A percentile compares a stretch with the other conserved stretches of the same genome.
phyloP scores from a whole-genome alignment of 2,329 filamentous ascomycete species.

The Ophiocordyceps australis region DNA sequence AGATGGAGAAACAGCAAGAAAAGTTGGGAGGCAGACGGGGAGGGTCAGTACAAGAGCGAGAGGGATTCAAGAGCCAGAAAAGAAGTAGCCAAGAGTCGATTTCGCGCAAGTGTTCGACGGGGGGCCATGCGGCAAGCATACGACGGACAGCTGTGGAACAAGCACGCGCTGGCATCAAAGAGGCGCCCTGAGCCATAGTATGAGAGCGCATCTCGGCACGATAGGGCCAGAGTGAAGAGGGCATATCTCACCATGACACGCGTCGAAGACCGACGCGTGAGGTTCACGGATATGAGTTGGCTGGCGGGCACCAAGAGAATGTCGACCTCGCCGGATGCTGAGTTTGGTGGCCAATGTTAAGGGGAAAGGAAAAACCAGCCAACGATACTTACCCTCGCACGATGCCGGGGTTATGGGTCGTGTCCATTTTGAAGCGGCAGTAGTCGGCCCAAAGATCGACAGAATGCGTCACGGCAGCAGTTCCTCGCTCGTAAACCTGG shows the following conservation, averaged over 20 bases:
- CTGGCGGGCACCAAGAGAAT: too few species aligned
- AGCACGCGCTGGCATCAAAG: slow-evolving; percentile 24
- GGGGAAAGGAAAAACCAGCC: slow-evolving; percentile 47
- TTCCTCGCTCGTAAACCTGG: slow-evolving; percentile 85
- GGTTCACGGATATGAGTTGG: slow-evolving; percentile 14
- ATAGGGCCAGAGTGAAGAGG: slow-evolving; percentile 38
- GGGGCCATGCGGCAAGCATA: slow-evolving; percentile 12
- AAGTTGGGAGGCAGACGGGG: slow-evolving; percentile 12
- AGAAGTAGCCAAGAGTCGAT: slow-evolving; percentile 32
- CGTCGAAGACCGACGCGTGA: slow-evolving; percentile 17
- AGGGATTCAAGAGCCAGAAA: slow-evolving; percentile 24
- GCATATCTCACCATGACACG: slow-evolving; percentile 53
- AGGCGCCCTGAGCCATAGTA: slow-evolving; percentile 44
- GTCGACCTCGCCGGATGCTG: slow-evolving; percentile 22
- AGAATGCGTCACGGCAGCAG: slow-evolving; percentile 81
- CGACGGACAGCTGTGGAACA: slow-evolving; percentile 20
- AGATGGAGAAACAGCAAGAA: slow-evolving; percentile 13
- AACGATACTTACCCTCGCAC: slow-evolving; percentile 96
- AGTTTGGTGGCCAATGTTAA: slow-evolving; percentile 33
- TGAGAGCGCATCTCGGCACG: slow-evolving; percentile 44
- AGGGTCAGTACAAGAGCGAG: slow-evolving; percentile 39
- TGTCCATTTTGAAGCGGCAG: slow-evolving; percentile 95
- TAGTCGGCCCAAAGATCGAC: slow-evolving; percentile 97
- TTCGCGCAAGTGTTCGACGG: slow-evolving; percentile 11
- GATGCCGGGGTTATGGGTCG: slow-evolving; percentile 80